Evolutionary conservation across 768 basidiomycete species (phyloP), one percentile per base, ranked within the genome.

Genomic region (Trametes gibbosa): DNA sequence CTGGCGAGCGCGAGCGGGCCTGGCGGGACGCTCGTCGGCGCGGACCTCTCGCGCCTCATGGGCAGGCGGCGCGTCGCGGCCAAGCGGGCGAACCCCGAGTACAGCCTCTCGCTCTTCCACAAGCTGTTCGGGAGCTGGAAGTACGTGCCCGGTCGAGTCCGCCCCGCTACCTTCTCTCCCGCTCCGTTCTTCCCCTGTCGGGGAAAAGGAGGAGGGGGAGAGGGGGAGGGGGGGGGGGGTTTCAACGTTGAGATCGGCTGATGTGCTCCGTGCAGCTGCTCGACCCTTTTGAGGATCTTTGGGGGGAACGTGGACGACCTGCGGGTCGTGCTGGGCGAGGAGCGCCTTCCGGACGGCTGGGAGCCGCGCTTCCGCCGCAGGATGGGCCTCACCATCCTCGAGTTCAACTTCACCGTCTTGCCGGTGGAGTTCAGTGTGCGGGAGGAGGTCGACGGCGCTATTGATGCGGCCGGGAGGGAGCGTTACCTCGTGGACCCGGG

Each of bases 271-370:
- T 45, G 23, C 55, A 90, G 88, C 71, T 77, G 83, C 0, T 81
- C 87, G 0, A 87, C 86, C 0, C 62, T 92, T 49, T 70, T 86
- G 17, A 80, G 80, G 0, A 83, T 86, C 50, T 86, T 90, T 63
- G 91, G 87, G 5, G 87, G 89, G 2, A 75, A 77, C 19, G 66
- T 86, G 4, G 70, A 76, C 10, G 86, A 86, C 57, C 62, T 91
- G 39, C 74, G 80, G 35, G 61, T 77, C 0, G 65, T 89, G 47
- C 70, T 92, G 19, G 68, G 76, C 9, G 86, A 92, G 43, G 90
- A 92, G 63, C 81, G 89, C 17, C 66, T 92, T 23, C 84, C 86
- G 0, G 78, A 86, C 0, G 83, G 83, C 29, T 92, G 88, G 87
- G 87, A 90, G 67, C 78, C 89, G 0, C 73, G 79, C 9, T 70